Evolutionary conservation across 1,139 yeast species (phyloP).

Genomic region (Taphrina deformans): DNA sequence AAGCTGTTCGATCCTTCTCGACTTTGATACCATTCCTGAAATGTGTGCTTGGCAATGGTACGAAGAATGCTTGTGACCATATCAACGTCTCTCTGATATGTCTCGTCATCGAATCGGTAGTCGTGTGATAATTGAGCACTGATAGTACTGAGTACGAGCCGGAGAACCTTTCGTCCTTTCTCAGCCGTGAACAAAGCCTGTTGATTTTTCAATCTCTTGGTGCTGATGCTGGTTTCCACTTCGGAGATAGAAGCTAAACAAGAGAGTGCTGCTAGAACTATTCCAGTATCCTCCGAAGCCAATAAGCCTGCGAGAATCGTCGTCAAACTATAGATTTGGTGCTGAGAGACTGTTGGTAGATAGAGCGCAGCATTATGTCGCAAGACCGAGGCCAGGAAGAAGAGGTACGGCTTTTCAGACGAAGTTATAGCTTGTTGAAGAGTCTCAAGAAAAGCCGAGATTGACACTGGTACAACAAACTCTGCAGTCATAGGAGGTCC

Average conservation of each 20-base stretch:
- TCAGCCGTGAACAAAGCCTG: slow-evolving; percentile 11
- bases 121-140: not conserved
- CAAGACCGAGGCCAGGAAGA: not conserved
- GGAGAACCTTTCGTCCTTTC: slow-evolving; percentile 22
- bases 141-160: slow-evolving; percentile 17
- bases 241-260: slow-evolving; percentile 13
- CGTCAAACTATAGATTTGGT: slow-evolving; percentile 9
- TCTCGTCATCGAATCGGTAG: not conserved
- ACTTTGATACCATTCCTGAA: slow-evolving; percentile 5
- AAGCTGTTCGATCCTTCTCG: slow-evolving; percentile 7
- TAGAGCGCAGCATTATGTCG: not conserved
- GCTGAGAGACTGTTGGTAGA: not conserved
- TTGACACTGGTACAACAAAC: not conserved
- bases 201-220: not conserved
- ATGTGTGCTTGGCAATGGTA: not conserved
- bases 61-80: not conserved
- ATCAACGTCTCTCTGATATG: not conserved
- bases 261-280: slow-evolving; percentile 11
- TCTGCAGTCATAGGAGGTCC: not conserved
- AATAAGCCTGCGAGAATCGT: slow-evolving; percentile 7
- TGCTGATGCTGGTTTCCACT: too few relatives aligned
- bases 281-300: not conserved
- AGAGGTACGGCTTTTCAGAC: not conserved
- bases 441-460: not conserved
- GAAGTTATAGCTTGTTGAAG: not conserved